Evolutionary conservation across 2,329 filamentous ascomycete genomes (phyloP), one percentile per base, ranked within the genome.

Genomic region (Aureobasidium sp.): DNA sequence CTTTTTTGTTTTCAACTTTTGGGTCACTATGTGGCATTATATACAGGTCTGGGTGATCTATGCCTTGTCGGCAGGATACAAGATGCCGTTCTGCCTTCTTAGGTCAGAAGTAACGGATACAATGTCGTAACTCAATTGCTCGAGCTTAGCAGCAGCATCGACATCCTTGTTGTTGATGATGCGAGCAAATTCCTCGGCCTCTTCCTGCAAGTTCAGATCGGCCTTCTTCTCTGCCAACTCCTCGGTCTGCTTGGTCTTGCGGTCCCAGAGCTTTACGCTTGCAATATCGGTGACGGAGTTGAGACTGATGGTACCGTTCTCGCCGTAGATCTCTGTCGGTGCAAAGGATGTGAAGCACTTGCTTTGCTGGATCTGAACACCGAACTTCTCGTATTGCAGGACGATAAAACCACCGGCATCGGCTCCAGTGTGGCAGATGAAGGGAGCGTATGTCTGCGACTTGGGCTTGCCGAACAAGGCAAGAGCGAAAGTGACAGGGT

Each of bases 251-350:
- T 80, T 79, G 10, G 67, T 76, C 69, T 71, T 74, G n/a, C 75
- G 72, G 65, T 78, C 73, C 70, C 71, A 73, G 36, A 75, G 71
- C 53, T 68, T 71, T 39, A 80, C 68, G 29, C 67, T 72, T 47
- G 72, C 71, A 50, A 81, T 77, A 64, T 80, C 78, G 52, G 78
- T 77, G 16, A 78, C 75, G 0, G 67, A 73, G 42, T 78, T 77
- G 11, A 77, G 66, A 3, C 72, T 71, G 21, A 81, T 62, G 42
- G 78, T 79, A 3, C 77, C 78, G 63, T 76, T 77, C 65, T 79
- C 74, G 13, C 78, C 78, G 64, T 77, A 80, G 1, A 81, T 68
- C 66, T 81, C 78, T 36, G 76, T 71, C 6, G 76, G 75, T 16
- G 77, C 74, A 5, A 73, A 70, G n/a, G 73, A 76, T 34, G 71